A percentile compares a stretch with the other conserved stretches of the same genome.
Evolutionary conservation across 1,139 yeast species (phyloP).

Genomic region (Yamadazyma spencermartinsiae): DNA sequence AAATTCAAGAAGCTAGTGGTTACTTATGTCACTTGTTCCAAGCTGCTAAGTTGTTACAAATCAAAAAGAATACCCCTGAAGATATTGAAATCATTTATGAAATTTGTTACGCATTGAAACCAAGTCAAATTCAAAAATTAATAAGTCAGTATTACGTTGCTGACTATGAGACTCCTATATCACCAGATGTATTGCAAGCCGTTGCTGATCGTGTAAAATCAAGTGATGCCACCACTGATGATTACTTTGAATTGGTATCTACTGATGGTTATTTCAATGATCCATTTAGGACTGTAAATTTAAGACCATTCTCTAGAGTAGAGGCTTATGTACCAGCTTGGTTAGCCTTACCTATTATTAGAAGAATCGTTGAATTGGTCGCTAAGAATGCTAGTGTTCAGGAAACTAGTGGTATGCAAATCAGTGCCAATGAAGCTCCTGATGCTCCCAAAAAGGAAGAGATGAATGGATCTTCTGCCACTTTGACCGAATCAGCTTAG

Average conservation of each 20-base stretch:
- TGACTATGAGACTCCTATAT: constrained; percentile 93
- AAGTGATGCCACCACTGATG: constrained; percentile 58
- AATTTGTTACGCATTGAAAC: constrained; percentile 90
- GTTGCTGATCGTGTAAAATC: constrained; percentile 83
- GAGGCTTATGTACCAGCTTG: constrained; percentile 98
- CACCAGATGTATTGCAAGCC: constrained; percentile 76
- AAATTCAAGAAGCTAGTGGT: constrained; percentile 85
- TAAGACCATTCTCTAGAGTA: constrained; percentile 83
- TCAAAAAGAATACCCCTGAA: constrained; percentile 84
- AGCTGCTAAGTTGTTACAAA: constrained; percentile 90
- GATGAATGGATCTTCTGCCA: constrained; percentile 10
- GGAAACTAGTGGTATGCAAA: constrained; percentile 24
- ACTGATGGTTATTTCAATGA: constrained; percentile 85
- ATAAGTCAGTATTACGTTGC: constrained; percentile 89
- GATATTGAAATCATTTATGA: constrained; percentile 94
- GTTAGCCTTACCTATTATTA: constrained; percentile 84
- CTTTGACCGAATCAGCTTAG: constrained; percentile 10
- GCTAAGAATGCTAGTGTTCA: constrained; percentile 71
- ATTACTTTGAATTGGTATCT: constrained; percentile 65
- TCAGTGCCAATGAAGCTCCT: constrained; percentile 6
- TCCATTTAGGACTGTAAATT: constrained; percentile 82
- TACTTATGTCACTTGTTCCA: constrained; percentile 88
- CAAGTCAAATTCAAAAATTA: constrained; percentile 90
- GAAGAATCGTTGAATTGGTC: constrained; percentile 86
- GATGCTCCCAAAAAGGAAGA: background rate